phyloP scores from a whole-genome alignment of 83 land plant species.

The Picea engelmannii region DNA sequence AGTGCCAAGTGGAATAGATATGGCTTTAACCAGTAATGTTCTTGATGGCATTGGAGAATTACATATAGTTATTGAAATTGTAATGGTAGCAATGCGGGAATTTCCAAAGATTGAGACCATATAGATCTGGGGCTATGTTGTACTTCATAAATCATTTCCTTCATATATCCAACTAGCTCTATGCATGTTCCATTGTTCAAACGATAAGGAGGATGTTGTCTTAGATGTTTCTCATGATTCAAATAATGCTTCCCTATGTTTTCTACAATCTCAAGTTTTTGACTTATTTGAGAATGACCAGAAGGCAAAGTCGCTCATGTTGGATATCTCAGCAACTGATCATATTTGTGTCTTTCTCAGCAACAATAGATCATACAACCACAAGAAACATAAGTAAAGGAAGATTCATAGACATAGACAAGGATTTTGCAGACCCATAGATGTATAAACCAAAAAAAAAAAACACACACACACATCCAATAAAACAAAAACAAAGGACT shows the following conservation, averaged over 20 bases:
- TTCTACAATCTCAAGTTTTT: neutral
- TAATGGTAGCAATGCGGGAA: constrained; percentile 16
- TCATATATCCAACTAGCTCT: constrained; percentile 17
- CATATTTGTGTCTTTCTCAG: too few species aligned
- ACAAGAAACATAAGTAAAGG: neutral
- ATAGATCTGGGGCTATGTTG: constrained; percentile 20
- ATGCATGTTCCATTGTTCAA: neutral
- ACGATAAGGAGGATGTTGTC: neutral
- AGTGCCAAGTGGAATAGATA: neutral
- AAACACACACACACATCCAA: neutral
- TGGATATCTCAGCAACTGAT: too few species aligned
- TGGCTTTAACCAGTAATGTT: neutral
- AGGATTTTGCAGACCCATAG: neutral
- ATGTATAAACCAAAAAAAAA: neutral
- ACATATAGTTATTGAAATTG: constrained; percentile 17
- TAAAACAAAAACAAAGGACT: neutral
- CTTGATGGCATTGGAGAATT: constrained; percentile 18
- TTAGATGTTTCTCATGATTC: neutral
- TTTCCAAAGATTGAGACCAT: constrained; percentile 30
- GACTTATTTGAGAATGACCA: neutral
- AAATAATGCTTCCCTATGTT: neutral
- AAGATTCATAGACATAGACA: neutral
- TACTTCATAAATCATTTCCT: constrained; percentile 15
- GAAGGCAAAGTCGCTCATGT: too few species aligned
- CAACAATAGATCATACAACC: neutral